Conservation (phyloP, 139 green algal genomes). For the Chlamydomonas sp. region DNA sequence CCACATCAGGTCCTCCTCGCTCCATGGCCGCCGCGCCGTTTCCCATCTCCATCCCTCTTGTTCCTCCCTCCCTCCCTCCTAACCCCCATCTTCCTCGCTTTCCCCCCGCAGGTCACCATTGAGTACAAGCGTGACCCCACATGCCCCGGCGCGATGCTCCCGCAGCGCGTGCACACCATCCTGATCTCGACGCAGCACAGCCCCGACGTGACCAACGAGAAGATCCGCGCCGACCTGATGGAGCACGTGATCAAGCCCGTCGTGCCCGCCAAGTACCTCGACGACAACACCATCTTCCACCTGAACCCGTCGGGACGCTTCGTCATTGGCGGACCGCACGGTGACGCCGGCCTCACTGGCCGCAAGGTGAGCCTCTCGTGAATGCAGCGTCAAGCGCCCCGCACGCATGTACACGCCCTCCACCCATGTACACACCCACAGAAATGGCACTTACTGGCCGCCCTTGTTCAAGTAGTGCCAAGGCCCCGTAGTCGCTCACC, state of each 20-base stretch:
- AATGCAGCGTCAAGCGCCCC: no score
- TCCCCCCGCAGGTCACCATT: conserved; percentile 87
- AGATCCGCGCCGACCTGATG: conserved; percentile 88
- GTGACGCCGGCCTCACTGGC: conserved; percentile 94
- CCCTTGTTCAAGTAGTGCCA: no score
- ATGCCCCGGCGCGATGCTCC: conserved; percentile 74
- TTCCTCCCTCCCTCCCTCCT: no score
- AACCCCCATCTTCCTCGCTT: no score
- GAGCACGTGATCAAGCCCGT: conserved; percentile 99
- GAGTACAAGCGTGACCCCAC: conserved; percentile 96
- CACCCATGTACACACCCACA: no score
- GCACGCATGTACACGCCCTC: no score
- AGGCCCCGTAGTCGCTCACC: no score
- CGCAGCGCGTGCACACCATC: conserved; percentile 96
- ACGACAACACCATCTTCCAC: conserved; percentile 99
- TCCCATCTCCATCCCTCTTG: no score
- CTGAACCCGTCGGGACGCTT: conserved; percentile 97
- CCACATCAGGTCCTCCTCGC: background rate
- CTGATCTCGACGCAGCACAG: conserved; percentile 97
- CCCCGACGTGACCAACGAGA: conserved; percentile 89
- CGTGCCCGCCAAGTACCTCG: conserved; percentile 92
- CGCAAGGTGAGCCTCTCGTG: no score
- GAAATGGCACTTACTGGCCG: no score
- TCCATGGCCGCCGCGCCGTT: no score
- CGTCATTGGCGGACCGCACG: conserved; percentile 95